phyloP scores from a whole-genome alignment of 768 basidiomycete species.

The Kwoniella bestiolae region DNA sequence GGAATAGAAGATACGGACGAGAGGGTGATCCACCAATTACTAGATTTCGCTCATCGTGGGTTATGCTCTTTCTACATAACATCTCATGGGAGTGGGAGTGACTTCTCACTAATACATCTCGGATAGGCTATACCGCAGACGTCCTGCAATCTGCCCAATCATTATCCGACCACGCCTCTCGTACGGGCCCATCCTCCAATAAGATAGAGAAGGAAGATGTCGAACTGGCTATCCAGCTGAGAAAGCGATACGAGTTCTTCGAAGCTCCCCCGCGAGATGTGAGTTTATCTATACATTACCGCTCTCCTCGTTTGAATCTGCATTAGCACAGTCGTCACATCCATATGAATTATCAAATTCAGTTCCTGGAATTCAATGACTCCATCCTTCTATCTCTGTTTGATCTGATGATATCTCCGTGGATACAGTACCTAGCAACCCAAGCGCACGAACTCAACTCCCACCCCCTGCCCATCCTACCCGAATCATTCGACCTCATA shows the following conservation, averaged over 20 bases:
- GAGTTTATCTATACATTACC: slow-evolving; percentile 20
- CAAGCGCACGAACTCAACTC: slow-evolving; percentile 59
- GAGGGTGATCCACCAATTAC: slow-evolving; percentile 59
- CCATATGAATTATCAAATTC: too few relatives aligned
- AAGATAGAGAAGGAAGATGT: slow-evolving; percentile 58
- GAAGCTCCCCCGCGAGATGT: slow-evolving; percentile 60
- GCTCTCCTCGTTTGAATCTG: too few relatives aligned
- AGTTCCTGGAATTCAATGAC: too few relatives aligned
- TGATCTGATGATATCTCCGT: background rate
- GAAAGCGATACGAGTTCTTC: slow-evolving; percentile 57
- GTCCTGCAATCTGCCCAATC: slow-evolving; percentile 56
- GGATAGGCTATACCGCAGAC: slow-evolving; percentile 60
- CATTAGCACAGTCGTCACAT: too few relatives aligned
- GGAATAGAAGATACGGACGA: slow-evolving; percentile 60
- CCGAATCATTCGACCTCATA: slow-evolving; percentile 59
- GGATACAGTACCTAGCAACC: slow-evolving; percentile 57
- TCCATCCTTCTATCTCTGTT: background rate
- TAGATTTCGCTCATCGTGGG: slow-evolving; percentile 61
- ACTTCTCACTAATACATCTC: too few relatives aligned
- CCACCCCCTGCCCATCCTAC: slow-evolving; percentile 58
- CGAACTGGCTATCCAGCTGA: slow-evolving; percentile 58
- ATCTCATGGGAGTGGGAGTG: too few relatives aligned
- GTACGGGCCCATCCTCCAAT: slow-evolving; percentile 33
- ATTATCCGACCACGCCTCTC: slow-evolving; percentile 59
- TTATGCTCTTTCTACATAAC: too few relatives aligned